A percentile compares a stretch with the other conserved stretches of the same genome.
These are phyloP conservation scores for Magnaporthiopsis poae DNA, from an alignment of 2,329 filamentous ascomycete genomes.

Conservation along the genomic window DNA sequence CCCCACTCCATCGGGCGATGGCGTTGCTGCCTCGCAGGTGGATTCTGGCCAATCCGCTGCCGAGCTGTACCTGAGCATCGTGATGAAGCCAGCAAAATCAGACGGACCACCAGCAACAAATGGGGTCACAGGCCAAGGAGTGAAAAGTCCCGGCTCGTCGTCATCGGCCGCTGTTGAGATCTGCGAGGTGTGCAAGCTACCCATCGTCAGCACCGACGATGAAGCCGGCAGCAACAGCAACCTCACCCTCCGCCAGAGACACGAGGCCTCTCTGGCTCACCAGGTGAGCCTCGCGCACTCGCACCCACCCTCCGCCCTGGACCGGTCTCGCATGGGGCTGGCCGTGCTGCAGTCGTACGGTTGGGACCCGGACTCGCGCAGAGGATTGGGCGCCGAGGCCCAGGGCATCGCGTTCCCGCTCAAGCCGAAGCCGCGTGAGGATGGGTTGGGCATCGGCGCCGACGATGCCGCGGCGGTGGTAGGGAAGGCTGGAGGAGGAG, in stretches of 20 bases:
- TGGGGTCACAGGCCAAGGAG: no score
- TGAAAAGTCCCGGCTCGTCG: neutral
- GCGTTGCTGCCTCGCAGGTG: slow-evolving; percentile 9
- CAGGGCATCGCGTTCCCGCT: slow-evolving; percentile 69
- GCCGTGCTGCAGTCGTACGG: slow-evolving; percentile 56
- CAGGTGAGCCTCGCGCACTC: slow-evolving; percentile 61
- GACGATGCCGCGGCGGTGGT: slow-evolving; percentile 25
- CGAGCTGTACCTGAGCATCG: slow-evolving; percentile 58
- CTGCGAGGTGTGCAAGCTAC: slow-evolving; percentile 54
- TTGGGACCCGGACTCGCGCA: slow-evolving; percentile 64
- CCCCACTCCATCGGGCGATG: neutral
- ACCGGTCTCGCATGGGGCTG: slow-evolving; percentile 61
- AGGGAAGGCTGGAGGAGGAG: slow-evolving; percentile 25
- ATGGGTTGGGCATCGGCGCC: slow-evolving; percentile 64
- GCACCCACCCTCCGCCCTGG: slow-evolving; percentile 61
- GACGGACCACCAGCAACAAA: neutral
- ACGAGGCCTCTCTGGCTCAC: slow-evolving; percentile 58
- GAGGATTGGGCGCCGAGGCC: slow-evolving; percentile 60
- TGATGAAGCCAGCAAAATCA: slow-evolving; percentile 21
- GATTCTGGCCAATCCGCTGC: slow-evolving; percentile 29
- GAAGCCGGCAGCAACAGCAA: neutral
- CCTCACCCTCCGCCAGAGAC: slow-evolving; percentile 20
- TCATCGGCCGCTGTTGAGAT: slow-evolving; percentile 17
- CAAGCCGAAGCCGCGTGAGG: slow-evolving; percentile 60
- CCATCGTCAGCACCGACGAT: slow-evolving; percentile 25